These are phyloP conservation scores for Brassica carinata DNA, from an alignment of 345 rosid genomes.

Conservation along the genomic window DNA sequence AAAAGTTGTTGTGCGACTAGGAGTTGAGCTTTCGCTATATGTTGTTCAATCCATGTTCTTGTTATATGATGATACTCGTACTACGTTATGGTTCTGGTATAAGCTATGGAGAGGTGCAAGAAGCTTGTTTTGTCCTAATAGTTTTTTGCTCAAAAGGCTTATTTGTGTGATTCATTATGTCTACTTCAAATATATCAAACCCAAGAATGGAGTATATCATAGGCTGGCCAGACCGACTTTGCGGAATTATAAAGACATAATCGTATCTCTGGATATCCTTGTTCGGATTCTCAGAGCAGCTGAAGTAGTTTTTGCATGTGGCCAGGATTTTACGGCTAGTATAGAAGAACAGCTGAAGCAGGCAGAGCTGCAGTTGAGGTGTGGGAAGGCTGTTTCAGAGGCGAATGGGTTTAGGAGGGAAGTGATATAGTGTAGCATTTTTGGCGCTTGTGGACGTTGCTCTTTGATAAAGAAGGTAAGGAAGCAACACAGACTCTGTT, in stretches of 20 bases:
- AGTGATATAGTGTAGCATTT: not conserved
- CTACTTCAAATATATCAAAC: not conserved
- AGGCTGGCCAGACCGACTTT: not conserved
- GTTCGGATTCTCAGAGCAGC: not conserved
- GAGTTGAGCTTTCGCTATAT: slow-evolving; percentile 14
- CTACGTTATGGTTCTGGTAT: not conserved
- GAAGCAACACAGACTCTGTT: not conserved
- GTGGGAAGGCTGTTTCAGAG: slow-evolving; percentile 1
- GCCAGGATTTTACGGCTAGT: not conserved
- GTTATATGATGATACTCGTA: not conserved
- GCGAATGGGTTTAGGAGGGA: slow-evolving; percentile 11
- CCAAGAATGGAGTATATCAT: not conserved
- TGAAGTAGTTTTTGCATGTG: not conserved
- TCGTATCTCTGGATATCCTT: not conserved
- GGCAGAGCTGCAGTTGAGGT: not conserved
- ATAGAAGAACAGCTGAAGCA: not conserved
- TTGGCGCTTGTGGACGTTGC: not conserved
- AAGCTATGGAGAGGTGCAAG: not conserved
- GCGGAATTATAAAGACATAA: not conserved
- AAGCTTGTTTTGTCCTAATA: no score
- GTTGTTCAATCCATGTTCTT: slow-evolving; percentile 1
- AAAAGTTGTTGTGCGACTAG: not conserved
- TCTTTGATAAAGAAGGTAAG: not conserved
- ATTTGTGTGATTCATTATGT: not conserved
- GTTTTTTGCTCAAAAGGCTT: not conserved